Evolutionary conservation across 495 filamentous ascomycete species (phyloP), one percentile per base, ranked within the genome.

Genomic region (Venustampulla echinocandica): DNA sequence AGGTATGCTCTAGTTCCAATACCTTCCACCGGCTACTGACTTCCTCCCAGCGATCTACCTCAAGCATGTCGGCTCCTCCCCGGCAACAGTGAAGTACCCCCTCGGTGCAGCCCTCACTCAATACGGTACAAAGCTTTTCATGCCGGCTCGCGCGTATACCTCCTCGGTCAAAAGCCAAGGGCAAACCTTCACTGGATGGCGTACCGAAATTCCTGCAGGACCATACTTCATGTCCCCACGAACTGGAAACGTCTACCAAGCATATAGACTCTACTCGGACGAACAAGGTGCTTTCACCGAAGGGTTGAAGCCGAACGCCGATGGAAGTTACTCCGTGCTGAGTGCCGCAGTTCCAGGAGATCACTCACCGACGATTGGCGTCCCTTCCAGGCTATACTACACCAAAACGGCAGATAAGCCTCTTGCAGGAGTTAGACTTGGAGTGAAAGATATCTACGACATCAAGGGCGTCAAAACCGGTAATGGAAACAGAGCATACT

Each of bases 391-490:
- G 4, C 62, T 81, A 0, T 79, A 80, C 61, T 67, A 55, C 51
- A 65, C 65, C 33, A 65, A 61, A 38, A 69, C 65, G 0, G 49
- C 56, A 2, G 46, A 48, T 2, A 61, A 66, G 50, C 72, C 72
- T 0, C 59, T 77, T 3, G 65, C 66, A 4, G 74, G 75, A 5
- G 56, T 73, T 0, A 65, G 80, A 10, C 47, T 81, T 2, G 76
- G 69, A 1, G 63, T 82, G 50, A 85, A 85, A 59, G 80, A 82
- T 49, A 74, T 80, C 40, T 78, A 71, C 57, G 65, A 77, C 22
- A 57, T 83, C 9, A 65, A 65, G 0, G 79, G 80, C 2, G 53
- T 78, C 1, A 70, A 70, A 45, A 74, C 69, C 0, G 69, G 69
- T 23, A 66, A 70, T 47, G 73, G 77, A 39, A 79, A 76, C 54